These are phyloP conservation scores for Ampelocalamus luodianensis DNA, from an alignment of 176 grass and related monocot species.

Conservation along the genomic window DNA sequence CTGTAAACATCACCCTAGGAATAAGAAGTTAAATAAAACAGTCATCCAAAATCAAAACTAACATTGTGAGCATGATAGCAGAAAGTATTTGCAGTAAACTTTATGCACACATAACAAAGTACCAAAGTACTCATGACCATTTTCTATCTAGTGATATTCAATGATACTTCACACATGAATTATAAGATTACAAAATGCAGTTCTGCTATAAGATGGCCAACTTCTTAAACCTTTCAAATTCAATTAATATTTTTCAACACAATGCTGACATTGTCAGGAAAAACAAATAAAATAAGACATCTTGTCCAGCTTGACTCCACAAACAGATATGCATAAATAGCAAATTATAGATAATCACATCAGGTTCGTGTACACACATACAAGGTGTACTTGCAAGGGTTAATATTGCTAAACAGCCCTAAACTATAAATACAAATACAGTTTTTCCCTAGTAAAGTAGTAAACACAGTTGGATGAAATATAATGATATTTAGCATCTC, in stretches of 20 bases:
- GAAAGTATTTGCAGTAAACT: background rate
- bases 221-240: background rate
- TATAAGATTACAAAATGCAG: background rate
- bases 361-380: background rate
- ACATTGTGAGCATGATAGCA: background rate
- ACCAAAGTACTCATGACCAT: background rate
- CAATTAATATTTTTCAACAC: background rate
- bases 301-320: background rate
- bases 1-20: slow-evolving; percentile 77
- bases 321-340: background rate
- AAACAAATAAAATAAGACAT: background rate
- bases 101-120: background rate
- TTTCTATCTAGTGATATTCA: background rate
- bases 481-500: background rate
- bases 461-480: background rate
- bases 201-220: slow-evolving; percentile 10
- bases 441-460: background rate
- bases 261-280: slow-evolving; percentile 15
- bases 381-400: background rate
- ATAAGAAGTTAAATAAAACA: slow-evolving; percentile 31
- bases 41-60: background rate
- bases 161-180: background rate
- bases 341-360: background rate
- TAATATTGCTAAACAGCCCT: background rate
- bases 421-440: background rate